A percentile compares a stretch with the other conserved stretches of the same genome.
phyloP scores from a whole-genome alignment of 768 basidiomycete genomes.

The Boletus eberwhitei region DNA sequence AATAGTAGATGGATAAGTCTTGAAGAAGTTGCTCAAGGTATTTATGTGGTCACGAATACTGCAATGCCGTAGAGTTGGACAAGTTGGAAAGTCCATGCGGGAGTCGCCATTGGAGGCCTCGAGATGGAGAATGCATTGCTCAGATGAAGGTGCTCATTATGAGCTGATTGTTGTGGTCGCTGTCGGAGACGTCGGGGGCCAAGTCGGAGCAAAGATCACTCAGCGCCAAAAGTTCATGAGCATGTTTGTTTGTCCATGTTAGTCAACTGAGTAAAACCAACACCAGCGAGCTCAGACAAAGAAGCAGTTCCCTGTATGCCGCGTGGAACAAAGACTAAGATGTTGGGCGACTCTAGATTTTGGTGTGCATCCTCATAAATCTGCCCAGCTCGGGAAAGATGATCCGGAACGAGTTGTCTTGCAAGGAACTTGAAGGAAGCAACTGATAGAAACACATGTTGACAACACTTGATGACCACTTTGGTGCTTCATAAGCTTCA shows the following conservation, averaged over 20 bases:
- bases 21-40: constrained; percentile 3
- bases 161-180: constrained; percentile 8
- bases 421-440: neutral
- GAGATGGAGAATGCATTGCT: constrained; percentile 1
- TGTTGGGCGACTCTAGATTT: neutral
- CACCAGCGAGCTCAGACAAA: neutral
- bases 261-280: neutral
- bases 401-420: neutral
- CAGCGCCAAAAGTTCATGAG: neutral
- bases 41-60: constrained; percentile 14
- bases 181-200: neutral
- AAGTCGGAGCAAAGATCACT: neutral
- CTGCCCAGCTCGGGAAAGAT: neutral
- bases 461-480: neutral
- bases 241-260: constrained; percentile 17
- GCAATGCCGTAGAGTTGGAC: neutral
- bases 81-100: constrained; percentile 4
- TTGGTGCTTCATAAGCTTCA: neutral
- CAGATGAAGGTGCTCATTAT: constrained; percentile 19
- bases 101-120: constrained; percentile 12
- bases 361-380: neutral
- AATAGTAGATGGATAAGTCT: neutral
- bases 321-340: neutral
- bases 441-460: too few species aligned
- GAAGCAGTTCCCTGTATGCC: neutral